phyloP scores from a whole-genome alignment of 345 rosid genomes.

The Boechera retrofracta region DNA sequence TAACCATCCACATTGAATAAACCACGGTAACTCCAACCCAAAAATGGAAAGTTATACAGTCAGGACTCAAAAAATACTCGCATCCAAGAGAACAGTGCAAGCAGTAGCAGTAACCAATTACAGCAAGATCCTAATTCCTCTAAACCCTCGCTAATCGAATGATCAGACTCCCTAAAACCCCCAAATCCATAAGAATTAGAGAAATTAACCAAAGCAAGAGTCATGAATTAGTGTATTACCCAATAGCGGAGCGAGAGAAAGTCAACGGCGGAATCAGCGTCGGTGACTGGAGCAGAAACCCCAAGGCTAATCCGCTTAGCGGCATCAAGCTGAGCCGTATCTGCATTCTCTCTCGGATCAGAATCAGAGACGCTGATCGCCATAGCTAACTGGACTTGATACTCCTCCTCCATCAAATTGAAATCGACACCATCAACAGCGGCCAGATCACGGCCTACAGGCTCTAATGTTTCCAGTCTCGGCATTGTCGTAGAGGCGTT shows the following conservation, averaged over 20 bases:
- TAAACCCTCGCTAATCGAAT: constrained; percentile 22
- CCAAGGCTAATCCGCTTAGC: constrained; percentile 96
- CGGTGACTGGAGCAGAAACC: constrained; percentile 56
- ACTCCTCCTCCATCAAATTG: constrained; percentile 87
- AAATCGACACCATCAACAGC: constrained; percentile 58
- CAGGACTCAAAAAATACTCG: not conserved
- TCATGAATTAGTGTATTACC: constrained; percentile 51
- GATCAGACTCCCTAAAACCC: constrained; percentile 25
- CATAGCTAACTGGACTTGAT: constrained; percentile 90
- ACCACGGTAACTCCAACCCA: not conserved
- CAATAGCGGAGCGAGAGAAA: constrained; percentile 85
- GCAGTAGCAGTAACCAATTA: constrained; percentile 11
- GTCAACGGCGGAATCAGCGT: constrained; percentile 59
- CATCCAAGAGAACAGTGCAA: constrained; percentile 24
- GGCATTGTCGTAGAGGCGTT: constrained; percentile 50
- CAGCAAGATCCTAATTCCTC: constrained; percentile 34
- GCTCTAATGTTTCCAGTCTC: constrained; percentile 59
- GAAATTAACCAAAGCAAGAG: not conserved
- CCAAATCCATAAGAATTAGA: not conserved
- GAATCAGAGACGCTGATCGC: constrained; percentile 96
- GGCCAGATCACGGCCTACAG: constrained; percentile 54
- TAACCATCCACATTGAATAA: constrained; percentile 19
- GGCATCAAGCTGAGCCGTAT: constrained; percentile 93
- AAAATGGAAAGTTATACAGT: constrained; percentile 3
- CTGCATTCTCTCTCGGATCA: constrained; percentile 65